Conservation (phyloP, 352 stramenopile species). For the Globisporangium camurandrum region DNA sequence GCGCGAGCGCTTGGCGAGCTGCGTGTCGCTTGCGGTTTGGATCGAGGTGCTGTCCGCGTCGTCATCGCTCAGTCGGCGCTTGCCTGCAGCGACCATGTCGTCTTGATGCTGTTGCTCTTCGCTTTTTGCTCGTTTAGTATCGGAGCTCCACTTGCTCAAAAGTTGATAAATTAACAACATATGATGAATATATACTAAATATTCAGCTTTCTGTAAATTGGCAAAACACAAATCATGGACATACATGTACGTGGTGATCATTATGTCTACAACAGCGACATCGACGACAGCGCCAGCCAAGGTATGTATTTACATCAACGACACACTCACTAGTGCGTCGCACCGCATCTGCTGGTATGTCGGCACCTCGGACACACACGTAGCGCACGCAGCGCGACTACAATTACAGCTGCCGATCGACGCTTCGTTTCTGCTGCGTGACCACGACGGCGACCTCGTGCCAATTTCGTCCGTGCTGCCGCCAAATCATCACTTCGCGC, state of each 20-base stretch:
- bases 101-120: background rate
- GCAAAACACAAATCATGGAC: too few relatives aligned
- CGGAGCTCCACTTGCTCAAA: too few relatives aligned
- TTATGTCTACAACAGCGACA: too few relatives aligned
- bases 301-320: constrained; percentile 13
- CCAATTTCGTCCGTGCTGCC: too few relatives aligned
- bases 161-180: too few relatives aligned
- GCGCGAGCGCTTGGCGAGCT: constrained; percentile 57
- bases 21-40: constrained; percentile 14
- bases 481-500: too few relatives aligned
- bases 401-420: constrained; percentile 18
- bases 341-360: constrained; percentile 46
- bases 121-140: too few relatives aligned
- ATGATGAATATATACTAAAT: too few relatives aligned
- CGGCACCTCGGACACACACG: constrained; percentile 38
- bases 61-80: constrained; percentile 16
- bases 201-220: too few relatives aligned
- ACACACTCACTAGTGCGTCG: constrained; percentile 4
- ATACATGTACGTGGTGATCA: too few relatives aligned
- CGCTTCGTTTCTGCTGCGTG: constrained; percentile 30
- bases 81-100: constrained; percentile 8
- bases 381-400: constrained; percentile 34
- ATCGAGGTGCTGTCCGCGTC: constrained; percentile 15
- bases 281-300: too few relatives aligned
- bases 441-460: too few relatives aligned